Evolutionary conservation across 768 basidiomycete species (phyloP), one percentile per base, ranked within the genome.

Genomic region (Boletellus sp.): DNA sequence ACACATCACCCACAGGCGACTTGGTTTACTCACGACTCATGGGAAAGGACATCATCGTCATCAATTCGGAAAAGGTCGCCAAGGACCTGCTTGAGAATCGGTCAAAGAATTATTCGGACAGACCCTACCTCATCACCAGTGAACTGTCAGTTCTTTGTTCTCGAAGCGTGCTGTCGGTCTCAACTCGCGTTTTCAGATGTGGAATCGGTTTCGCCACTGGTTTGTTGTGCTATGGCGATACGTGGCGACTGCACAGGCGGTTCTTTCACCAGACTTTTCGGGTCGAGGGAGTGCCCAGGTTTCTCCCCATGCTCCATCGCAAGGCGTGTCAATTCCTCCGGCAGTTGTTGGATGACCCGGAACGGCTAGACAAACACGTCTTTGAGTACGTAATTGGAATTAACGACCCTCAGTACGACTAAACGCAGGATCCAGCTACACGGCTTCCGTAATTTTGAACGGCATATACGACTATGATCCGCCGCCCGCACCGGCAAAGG

Each of bases 21-120:
- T 22, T 54, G 3, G n/a, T 54, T 2, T 38, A 46, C 31, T 31
- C 36, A 2, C 49, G 49, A 1, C 41, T 54, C 16, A 35, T 54
- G 13, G 28, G 35, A 0, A 41, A 49, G 6, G 42, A 51, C 17
- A 45, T 68, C 26, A 57, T 72, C 45, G 50, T 74, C 17, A n/a
- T n/a, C n/a, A n/a, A n/a, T n/a, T n/a, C n/a, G n/a, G n/a, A n/a
- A n/a, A n/a, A n/a, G n/a, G n/a, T n/a, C n/a, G n/a, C n/a, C n/a
- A n/a, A n/a, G n/a, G n/a, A n/a, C n/a, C n/a, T n/a, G n/a, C n/a
- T n/a, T 15, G 69, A 72, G 34, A 68, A 68, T 40, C 59, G 70
- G 12, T 71, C 71, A 2, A 51, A 60, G 6, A 71, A 69, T 5
- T 75, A 75, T 55, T 74, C 74, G 6, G 48, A 50, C 38, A 36